Base-by-base conservation (phyloP, 2,329 filamentous ascomycete genomes). In the Pseudogymnoascus verrucosus region DNA sequence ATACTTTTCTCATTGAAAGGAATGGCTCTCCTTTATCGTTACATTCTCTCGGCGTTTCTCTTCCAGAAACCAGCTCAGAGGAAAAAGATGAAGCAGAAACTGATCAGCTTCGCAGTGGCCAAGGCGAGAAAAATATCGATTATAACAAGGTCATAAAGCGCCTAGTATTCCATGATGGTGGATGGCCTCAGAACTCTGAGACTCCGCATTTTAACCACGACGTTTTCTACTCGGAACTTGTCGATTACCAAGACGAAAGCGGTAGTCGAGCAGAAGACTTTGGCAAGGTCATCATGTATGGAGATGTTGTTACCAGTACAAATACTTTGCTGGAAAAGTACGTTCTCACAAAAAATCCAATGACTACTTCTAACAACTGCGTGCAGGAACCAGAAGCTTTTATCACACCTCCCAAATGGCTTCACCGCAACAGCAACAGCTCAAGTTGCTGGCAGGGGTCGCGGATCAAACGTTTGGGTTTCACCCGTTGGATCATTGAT, bases 381-480 rank as follows among this genome's bases (percentile, higher is more conserved):
- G 4, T 8, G 11, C 63, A 90, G 88, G 70, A 99, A 99, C 72
- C 84, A 86, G 0, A 85, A 86, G 31, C 79, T 97, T 23, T 84
- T 97, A 37, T 83, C 87, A 4, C 85, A 82, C 51, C 81, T 98
- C 0, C 91, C 93, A 0, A 87, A 84, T 0, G 95, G 95, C n/a
- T 92, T 96, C 73, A 96, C 93, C 0, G 81, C 91, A 10, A 89
- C 89, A 0, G 93, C 95, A 0, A 95, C 92, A 0, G 91, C 89
- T 0, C 93, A 98, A 74, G 81, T 97, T 5, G 90, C 93, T 0
- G 95, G 89, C 6, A 87, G 95, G 39, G 95, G 95, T 6, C 88
- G 95, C 8, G 95, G 95, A 3, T 87, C 84, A 34, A 99, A 99
- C 70, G 90, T 97, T 65, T 99, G 95, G 95, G 86, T 99, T 4